Evolutionary conservation across 78 protist genomes (phyloP).

Genomic region (slime mould (Dictyostelium discoideum)): dicty_2.7 NC_007090.3:1939501-1940000

Average conservation of each 20-base stretch:
- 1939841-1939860: constrained; percentile 39
- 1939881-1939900: not conserved
- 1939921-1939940: not conserved
- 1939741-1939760: constrained; percentile 52
- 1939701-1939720: constrained; percentile 7
- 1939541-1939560: constrained; percentile 53
- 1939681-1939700: not conserved
- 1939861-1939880: not conserved
- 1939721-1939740: constrained; percentile 20
- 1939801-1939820: constrained; percentile 68
- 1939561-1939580: constrained; percentile 16
- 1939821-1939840: constrained; percentile 94
- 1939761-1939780: constrained; percentile 64
- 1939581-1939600: not conserved
- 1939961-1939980: constrained; percentile 18
- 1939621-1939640: constrained; percentile 95
- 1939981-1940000: constrained; percentile 78
- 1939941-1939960: not conserved
- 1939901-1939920: not conserved
- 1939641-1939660: constrained; percentile 96
- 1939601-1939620: constrained; percentile 63
- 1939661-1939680: constrained; percentile 7
- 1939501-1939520: constrained; percentile 85
- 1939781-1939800: not conserved
- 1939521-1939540: constrained; percentile 60